Conservation (phyloP, 1,284 basidiomycete genomes). For the Uromyces viciae-fabae region DNA sequence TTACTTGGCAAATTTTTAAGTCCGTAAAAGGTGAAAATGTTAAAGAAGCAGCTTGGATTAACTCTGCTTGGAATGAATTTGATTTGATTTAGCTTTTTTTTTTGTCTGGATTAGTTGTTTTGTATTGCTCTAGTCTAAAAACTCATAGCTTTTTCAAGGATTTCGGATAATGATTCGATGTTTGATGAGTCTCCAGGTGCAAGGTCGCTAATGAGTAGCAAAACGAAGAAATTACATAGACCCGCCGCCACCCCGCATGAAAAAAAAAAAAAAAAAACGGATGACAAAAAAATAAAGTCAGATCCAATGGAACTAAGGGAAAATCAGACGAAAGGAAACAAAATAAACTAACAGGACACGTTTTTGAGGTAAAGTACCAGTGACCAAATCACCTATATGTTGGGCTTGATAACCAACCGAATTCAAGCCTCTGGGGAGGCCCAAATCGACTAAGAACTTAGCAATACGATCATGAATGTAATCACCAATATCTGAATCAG, state of each 20-base stretch:
- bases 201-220: conserved; percentile 8
- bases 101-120: too few species aligned
- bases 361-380: conserved; percentile 81
- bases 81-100: too few species aligned
- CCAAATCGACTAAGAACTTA: conserved; percentile 78
- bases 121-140: too few species aligned
- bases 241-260: too few species aligned
- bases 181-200: conserved; percentile 2
- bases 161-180: background rate
- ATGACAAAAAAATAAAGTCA: background rate
- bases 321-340: background rate
- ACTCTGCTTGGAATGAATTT: too few species aligned
- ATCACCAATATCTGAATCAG: conserved; percentile 75
- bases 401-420: conserved; percentile 70
- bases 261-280: too few species aligned
- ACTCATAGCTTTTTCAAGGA: conserved; percentile 18
- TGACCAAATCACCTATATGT: conserved; percentile 62
- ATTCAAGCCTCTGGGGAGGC: conserved; percentile 80
- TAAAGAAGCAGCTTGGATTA: too few species aligned
- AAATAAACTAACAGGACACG: conserved; percentile 62
- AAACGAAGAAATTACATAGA: too few species aligned
- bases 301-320: background rate
- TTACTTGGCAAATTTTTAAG: too few species aligned
- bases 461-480: conserved; percentile 85
- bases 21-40: too few species aligned